Evolutionary conservation across 371 early-diverging fungal species (phyloP).

Genomic region (Circinella umbellata): DNA sequence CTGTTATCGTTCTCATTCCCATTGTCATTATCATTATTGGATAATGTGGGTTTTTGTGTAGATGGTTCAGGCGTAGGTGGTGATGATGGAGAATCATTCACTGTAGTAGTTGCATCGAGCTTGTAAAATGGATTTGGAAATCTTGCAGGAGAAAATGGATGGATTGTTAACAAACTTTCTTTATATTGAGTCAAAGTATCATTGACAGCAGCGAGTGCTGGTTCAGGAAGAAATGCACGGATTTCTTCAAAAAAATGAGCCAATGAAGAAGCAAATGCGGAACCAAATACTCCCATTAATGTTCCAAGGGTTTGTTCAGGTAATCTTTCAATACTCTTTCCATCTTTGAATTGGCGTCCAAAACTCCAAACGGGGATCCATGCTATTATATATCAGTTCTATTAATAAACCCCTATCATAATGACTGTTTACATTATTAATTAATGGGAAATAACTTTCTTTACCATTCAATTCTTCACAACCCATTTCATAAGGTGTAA

Average conservation of each 20-base stretch:
- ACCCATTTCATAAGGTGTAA: slow-evolving; percentile 82
- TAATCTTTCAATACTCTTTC: slow-evolving; percentile 53
- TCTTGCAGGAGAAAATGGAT: slow-evolving; percentile 60
- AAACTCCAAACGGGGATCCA: slow-evolving; percentile 81
- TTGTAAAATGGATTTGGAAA: slow-evolving; percentile 63
- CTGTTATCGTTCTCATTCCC: too few species aligned
- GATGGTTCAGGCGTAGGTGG: slow-evolving; percentile 15
- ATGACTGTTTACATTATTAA: too few species aligned
- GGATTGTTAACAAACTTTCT: slow-evolving; percentile 48
- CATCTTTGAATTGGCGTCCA: slow-evolving; percentile 70
- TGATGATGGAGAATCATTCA: slow-evolving; percentile 9
- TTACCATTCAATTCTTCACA: slow-evolving; percentile 72
- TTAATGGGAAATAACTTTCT: too few species aligned
- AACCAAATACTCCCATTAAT: slow-evolving; percentile 68
- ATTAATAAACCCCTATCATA: too few species aligned
- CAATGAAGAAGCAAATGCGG: slow-evolving; percentile 71
- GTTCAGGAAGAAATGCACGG: slow-evolving; percentile 40
- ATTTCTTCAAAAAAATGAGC: slow-evolving; percentile 66
- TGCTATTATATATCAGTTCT: too few species aligned
- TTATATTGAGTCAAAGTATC: slow-evolving; percentile 48
- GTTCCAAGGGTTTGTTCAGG: slow-evolving; percentile 71
- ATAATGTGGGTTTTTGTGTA: not conserved
- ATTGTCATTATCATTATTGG: too few species aligned
- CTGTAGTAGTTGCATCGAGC: too few species aligned
- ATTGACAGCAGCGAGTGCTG: slow-evolving; percentile 36